These are phyloP conservation scores for Diospyros lotus DNA, from an alignment of 148 eudicot genomes.

Conservation along the genomic window DNA sequence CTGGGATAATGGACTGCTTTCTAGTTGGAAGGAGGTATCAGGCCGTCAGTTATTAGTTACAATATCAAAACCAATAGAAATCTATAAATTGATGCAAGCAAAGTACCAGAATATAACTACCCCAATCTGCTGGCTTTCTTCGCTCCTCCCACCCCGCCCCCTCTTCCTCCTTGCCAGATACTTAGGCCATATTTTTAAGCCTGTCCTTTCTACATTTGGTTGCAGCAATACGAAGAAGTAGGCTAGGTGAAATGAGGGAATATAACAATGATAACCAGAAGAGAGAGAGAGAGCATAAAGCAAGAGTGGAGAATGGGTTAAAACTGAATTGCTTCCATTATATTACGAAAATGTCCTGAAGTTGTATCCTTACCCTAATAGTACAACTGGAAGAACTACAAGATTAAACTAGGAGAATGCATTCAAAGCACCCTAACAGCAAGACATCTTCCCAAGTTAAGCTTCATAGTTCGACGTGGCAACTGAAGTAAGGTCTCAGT, in stretches of 20 bases:
- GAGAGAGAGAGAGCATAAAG: too few species aligned
- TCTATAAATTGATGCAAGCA: not conserved
- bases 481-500: not conserved
- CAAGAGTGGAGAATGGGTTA: conserved; percentile 3
- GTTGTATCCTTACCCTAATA: conserved; percentile 14
- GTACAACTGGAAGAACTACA: conserved; percentile 2
- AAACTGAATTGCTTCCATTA: conserved; percentile 11
- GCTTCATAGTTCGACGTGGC: conserved; percentile 17
- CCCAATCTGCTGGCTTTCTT: not conserved
- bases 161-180: not conserved
- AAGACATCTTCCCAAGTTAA: conserved; percentile 22
- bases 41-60: too few species aligned
- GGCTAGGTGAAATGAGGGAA: too few species aligned
- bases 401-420: conserved; percentile 12
- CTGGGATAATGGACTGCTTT: too few species aligned
- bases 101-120: not conserved
- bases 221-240: not conserved
- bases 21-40: too few species aligned
- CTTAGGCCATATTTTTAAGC: not conserved
- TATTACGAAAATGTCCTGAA: not conserved
- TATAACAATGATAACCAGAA: not conserved
- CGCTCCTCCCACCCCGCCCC: not conserved
- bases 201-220: not conserved
- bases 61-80: not conserved
- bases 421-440: conserved; percentile 19